Conservation (phyloP, 495 filamentous ascomycete genomes). For the Tetracladium setigerum region DNA sequence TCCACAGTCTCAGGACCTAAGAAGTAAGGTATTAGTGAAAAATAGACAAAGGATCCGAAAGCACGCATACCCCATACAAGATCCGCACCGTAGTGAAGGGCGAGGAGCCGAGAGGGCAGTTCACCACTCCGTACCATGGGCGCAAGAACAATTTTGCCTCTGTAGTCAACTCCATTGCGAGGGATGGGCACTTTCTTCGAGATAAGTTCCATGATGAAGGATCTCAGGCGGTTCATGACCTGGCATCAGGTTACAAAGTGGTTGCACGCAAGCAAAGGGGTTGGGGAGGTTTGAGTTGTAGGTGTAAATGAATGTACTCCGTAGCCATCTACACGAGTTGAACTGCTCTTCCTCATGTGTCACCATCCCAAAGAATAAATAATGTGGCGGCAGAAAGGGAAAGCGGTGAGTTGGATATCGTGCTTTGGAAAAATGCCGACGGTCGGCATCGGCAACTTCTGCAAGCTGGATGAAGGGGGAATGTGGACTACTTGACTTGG, state of each 20-base stretch:
- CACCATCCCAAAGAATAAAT: too few species aligned
- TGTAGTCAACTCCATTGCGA: conserved; percentile 82
- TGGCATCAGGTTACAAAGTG: not conserved
- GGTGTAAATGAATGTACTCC: too few species aligned
- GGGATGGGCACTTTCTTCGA: conserved; percentile 73
- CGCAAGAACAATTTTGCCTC: conserved; percentile 86
- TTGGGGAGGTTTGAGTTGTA: too few species aligned
- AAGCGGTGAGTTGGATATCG: too few species aligned
- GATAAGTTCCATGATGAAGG: conserved; percentile 46
- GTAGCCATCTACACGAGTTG: too few species aligned
- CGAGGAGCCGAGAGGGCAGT: conserved; percentile 76
- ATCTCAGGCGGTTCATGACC: conserved; percentile 20
- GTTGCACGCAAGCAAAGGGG: too few species aligned
- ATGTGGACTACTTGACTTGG: too few species aligned
- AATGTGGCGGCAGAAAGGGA: too few species aligned
- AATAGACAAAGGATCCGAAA: not conserved
- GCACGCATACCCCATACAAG: conserved; percentile 75
- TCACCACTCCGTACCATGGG: conserved; percentile 98
- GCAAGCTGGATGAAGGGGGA: too few species aligned
- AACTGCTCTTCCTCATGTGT: too few species aligned
- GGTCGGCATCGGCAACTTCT: too few species aligned
- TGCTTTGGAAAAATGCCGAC: too few species aligned
- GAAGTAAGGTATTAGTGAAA: conserved; percentile 3
- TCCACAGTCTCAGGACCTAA: conserved; percentile 89
- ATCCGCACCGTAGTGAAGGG: conserved; percentile 91